Evolutionary conservation across 2,329 filamentous ascomycete genomes (phyloP).

Genomic region (Paraconiothyrium sp.): DNA sequence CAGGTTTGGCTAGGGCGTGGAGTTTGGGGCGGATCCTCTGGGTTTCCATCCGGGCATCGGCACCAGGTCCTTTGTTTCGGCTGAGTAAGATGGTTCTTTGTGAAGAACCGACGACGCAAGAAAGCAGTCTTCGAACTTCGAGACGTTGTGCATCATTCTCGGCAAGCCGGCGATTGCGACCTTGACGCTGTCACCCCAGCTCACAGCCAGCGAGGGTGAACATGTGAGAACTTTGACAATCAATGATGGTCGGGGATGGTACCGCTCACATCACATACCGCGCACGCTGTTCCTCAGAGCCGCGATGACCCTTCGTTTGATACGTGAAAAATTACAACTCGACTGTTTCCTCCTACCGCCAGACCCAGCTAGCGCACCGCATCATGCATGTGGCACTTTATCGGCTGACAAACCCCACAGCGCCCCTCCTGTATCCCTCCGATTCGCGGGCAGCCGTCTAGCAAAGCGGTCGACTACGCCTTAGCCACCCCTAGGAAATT

Average conservation of each 20-base stretch:
- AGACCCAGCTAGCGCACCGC: slow-evolving; percentile 6
- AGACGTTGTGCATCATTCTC: neutral
- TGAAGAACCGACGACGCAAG: neutral
- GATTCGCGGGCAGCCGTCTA: slow-evolving; percentile 19
- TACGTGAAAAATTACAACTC: neutral
- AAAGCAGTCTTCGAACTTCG: neutral
- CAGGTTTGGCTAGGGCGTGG: neutral
- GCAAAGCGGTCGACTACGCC: slow-evolving; percentile 16
- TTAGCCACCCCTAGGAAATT: neutral
- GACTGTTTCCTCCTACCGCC: neutral
- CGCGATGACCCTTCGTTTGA: neutral
- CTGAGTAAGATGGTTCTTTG: neutral
- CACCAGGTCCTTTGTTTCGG: neutral
- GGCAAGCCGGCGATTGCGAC: neutral
- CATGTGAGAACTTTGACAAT: neutral
- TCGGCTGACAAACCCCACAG: slow-evolving; percentile 34
- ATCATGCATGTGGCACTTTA: slow-evolving; percentile 8
- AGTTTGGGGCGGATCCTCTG: neutral
- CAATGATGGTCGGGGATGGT: neutral
- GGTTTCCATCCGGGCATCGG: slow-evolving; percentile 1
- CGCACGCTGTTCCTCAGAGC: neutral
- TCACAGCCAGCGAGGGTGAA: neutral
- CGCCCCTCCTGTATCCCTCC: slow-evolving; percentile 16
- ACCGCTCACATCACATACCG: neutral
- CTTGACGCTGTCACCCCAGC: neutral